Conservation (phyloP, 1,284 basidiomycete species). For the Ceratobasidium theobromae region DNA sequence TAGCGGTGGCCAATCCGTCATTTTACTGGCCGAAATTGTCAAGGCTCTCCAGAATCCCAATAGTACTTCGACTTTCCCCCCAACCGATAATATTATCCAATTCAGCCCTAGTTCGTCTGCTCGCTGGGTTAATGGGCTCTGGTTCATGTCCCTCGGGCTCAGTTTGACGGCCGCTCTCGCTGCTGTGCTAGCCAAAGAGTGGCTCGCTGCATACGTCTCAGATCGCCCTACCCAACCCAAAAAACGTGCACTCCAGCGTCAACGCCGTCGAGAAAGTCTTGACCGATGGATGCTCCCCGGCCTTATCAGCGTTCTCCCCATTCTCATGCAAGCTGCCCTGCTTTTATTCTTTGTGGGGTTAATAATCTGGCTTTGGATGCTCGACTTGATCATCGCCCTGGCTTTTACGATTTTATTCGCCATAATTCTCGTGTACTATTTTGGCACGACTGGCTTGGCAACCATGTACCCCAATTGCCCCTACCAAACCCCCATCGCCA, state of each 20-base stretch:
- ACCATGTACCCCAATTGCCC: slow-evolving; percentile 31
- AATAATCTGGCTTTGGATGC: slow-evolving; percentile 29
- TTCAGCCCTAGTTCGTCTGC: slow-evolving; percentile 11
- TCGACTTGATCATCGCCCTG: slow-evolving; percentile 28
- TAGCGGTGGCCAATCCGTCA: slow-evolving; percentile 8
- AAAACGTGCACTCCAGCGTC: slow-evolving; percentile 19
- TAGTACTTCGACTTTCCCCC: not conserved
- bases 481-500: slow-evolving; percentile 26
- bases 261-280: slow-evolving; percentile 27
- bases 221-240: slow-evolving; percentile 28
- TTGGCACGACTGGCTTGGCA: slow-evolving; percentile 16
- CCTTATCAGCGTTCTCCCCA: slow-evolving; percentile 21
- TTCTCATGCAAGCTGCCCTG: slow-evolving; percentile 22
- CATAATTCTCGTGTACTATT: slow-evolving; percentile 14
- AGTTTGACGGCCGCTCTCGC: slow-evolving; percentile 23
- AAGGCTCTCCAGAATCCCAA: slow-evolving; percentile 5
- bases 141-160: slow-evolving; percentile 29
- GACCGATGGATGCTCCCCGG: slow-evolving; percentile 27
- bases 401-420: slow-evolving; percentile 13
- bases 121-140: slow-evolving; percentile 29
- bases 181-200: slow-evolving; percentile 21
- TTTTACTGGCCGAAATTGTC: slow-evolving; percentile 15
- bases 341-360: slow-evolving; percentile 21
- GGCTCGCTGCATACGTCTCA: slow-evolving; percentile 25
- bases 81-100: slow-evolving; percentile 1